Conservation (phyloP, 345 rosid species). For the Salix purpurea region DNA sequence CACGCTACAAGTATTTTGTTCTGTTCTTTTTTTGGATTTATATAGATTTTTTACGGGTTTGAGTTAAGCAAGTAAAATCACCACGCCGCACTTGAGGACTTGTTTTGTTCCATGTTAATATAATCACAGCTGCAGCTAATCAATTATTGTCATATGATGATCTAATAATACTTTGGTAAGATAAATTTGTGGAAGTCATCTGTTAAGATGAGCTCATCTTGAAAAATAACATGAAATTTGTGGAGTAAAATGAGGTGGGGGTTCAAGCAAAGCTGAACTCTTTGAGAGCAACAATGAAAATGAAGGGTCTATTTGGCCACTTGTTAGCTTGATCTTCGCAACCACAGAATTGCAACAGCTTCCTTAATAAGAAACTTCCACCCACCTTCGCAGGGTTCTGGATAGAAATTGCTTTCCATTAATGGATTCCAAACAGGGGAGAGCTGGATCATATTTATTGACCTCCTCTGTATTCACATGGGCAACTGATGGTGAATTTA, state of each 20-base stretch:
- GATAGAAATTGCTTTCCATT: neutral
- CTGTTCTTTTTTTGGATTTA: too few species aligned
- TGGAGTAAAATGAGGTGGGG: neutral
- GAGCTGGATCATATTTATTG: neutral
- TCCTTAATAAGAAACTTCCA: neutral
- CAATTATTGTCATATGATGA: neutral
- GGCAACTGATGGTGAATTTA: neutral
- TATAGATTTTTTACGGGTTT: too few species aligned
- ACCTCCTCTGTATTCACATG: neutral
- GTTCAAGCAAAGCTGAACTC: neutral
- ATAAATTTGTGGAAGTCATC: neutral
- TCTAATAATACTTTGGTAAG: neutral
- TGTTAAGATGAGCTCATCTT: neutral
- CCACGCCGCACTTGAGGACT: too few species aligned
- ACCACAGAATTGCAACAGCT: neutral
- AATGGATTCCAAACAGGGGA: neutral
- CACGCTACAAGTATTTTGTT: too few species aligned
- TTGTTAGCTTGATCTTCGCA: neutral
- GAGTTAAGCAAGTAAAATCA: too few species aligned
- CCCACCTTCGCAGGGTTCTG: neutral
- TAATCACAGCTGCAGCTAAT: neutral
- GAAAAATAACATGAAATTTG: neutral
- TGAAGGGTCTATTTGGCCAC: neutral
- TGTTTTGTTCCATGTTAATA: too few species aligned
- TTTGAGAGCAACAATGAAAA: neutral